Evolutionary conservation across 176 grass and related monocot species (phyloP), one percentile per base, ranked within the genome.

Genomic region (Carex kokanica): DNA sequence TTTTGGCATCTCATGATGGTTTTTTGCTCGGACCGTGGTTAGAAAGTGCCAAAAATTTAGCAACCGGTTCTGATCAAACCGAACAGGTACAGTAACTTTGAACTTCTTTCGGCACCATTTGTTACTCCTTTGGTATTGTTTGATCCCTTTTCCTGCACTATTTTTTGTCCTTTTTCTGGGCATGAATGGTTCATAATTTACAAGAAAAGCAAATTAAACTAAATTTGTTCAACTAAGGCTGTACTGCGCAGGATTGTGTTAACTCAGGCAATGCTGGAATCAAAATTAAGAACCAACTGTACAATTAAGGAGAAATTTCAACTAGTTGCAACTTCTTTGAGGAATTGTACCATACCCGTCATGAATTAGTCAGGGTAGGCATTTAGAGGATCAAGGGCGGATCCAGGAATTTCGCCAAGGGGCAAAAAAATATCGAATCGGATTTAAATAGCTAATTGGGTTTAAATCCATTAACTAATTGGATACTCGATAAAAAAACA

Each of bases 21-120:
- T 97, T 93, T 90, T 45, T 97, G 54, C 94, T 97, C 80, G 94
- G 94, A 27, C 89, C 91, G 4, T 97, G 91, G 89, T 83, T 97
- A 36, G 88, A 97, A 88, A 87, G 65, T 91, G 89, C 91, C 17
- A 97, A 87, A 74, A 49, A 78, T 38, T 83, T 97, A 64, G 91
- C 94, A 87, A 87, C 65, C 85, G 38, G 69, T 67, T 43, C 67
- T n/a, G 51, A 87, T 77, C 89, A 93, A 84, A 79, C 88, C 63
- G 73, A 79, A 82, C 94, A 91, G 89, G 94, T 97, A 83, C 38
- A 73, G 8, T 21, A n/a, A n/a, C n/a, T n/a, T n/a, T n/a, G 38
- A 72, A 9, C 9, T 47, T 49, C 69, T 9, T 49, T 73, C 49
- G 41, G 69, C 41, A 73, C n/a, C 20, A 24, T 49, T 72, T 47